phyloP scores from a whole-genome alignment of 2,329 filamentous ascomycete genomes.

The Aspergillus arachidicola region DNA sequence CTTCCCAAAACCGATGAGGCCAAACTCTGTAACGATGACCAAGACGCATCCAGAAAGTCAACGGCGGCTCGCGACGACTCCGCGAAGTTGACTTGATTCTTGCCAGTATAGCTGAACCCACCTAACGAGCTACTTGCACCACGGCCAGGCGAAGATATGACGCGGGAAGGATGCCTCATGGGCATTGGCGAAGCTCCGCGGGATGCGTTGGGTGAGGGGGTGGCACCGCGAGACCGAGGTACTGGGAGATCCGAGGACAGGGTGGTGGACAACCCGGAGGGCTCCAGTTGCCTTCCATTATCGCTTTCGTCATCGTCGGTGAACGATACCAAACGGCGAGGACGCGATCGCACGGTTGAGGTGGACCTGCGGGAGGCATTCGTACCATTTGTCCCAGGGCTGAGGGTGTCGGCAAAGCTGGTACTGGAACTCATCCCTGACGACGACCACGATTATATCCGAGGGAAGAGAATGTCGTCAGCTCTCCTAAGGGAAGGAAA shows the following conservation, averaged over 20 bases:
- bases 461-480: slow-evolving; percentile 24
- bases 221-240: slow-evolving; percentile 43
- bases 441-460: slow-evolving; percentile 19
- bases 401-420: slow-evolving; percentile 38
- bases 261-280: slow-evolving; percentile 31
- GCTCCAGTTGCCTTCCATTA: slow-evolving; percentile 24
- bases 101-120: slow-evolving; percentile 26
- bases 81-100: slow-evolving; percentile 24
- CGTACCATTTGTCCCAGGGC: slow-evolving; percentile 36
- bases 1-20: slow-evolving; percentile 53
- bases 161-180: slow-evolving; percentile 40
- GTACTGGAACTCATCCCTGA: slow-evolving; percentile 47
- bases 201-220: slow-evolving; percentile 42
- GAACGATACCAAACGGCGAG: slow-evolving; percentile 47
- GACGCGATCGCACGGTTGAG: slow-evolving; percentile 48
- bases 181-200: slow-evolving; percentile 42
- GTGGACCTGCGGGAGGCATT: slow-evolving; percentile 34
- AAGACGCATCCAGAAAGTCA: slow-evolving; percentile 49
- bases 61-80: slow-evolving; percentile 31
- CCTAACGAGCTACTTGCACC: slow-evolving; percentile 29
- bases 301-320: slow-evolving; percentile 40
- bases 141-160: slow-evolving; percentile 28
- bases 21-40: slow-evolving; percentile 52
- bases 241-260: slow-evolving; percentile 35
- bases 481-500: slow-evolving; percentile 24